phyloP scores from a whole-genome alignment of 148 eudicot species.

The Mesembryanthemum crystallinum region DNA sequence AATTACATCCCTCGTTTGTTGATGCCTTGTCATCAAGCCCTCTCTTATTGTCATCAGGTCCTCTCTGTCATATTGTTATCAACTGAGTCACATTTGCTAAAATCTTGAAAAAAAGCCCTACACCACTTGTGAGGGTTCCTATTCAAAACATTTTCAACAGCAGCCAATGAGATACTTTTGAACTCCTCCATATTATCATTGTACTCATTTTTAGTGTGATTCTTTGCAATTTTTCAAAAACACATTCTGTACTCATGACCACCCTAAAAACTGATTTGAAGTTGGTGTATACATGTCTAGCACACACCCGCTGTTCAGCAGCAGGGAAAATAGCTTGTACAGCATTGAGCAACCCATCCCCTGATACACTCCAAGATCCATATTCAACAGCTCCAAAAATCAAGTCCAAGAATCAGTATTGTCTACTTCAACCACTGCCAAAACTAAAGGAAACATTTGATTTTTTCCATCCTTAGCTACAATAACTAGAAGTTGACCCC shows the following conservation, averaged over 20 bases:
- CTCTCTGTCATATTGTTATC: background rate
- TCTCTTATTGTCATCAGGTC: background rate
- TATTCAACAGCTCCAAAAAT: background rate
- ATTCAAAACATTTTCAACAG: background rate
- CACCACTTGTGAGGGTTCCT: constrained; percentile 1
- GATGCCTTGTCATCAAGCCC: too few relatives aligned
- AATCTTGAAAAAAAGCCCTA: background rate
- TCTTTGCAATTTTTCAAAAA: background rate
- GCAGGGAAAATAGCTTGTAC: background rate
- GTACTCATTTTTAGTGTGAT: background rate
- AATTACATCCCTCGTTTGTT: too few relatives aligned
- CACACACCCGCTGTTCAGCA: background rate
- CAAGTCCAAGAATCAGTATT: background rate
- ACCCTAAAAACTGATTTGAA: background rate
- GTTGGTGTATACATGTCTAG: background rate
- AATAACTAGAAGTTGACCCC: background rate
- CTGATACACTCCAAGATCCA: background rate
- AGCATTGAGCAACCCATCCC: background rate
- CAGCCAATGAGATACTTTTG: background rate
- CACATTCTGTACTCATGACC: background rate
- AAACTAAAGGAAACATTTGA: background rate
- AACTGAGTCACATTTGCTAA: background rate
- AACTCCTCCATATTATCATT: background rate
- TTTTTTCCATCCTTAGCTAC: constrained; percentile 12
- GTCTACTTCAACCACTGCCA: constrained; percentile 4